Base-by-base conservation (phyloP, 163 green algal species). In the Scenedesmus sp. region DNA sequence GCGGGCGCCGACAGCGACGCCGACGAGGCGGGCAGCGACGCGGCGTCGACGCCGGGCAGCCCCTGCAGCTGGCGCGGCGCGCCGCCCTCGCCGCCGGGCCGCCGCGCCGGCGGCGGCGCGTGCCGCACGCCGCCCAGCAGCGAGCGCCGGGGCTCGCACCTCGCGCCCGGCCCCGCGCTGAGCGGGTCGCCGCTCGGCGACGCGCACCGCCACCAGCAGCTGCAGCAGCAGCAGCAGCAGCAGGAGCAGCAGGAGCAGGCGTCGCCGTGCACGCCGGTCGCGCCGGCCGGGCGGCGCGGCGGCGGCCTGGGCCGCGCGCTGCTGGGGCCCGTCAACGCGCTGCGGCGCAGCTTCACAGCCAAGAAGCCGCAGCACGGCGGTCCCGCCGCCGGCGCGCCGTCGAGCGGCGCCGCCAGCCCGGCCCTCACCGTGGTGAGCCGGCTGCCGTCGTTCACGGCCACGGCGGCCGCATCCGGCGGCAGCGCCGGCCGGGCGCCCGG, bases 281-380 rank as follows among this genome's bases (percentile, higher is more conserved):
- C 39, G 39, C 6, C 39, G 39, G 39, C 39, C 7, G 10, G 39
- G 39, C 6, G 39, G 39, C 39, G 39, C 39, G 3, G 36, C 7
- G n/a, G 62, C 31, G 67, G 50, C 22, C 36, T 76, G 18, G 67
- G 67, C 7, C 60, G 48, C 48, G 67, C 44, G 62, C 62, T 70
- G 36, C 44, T 70, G 50, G 62, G 18, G 4, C 62, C 67, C 22
- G 26, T 76, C 13, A 76, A 56, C 51, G 67, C 48, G 3, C 67
- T 76, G 20, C 31, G 67, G 17, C 63, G 39, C 13, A 65, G 67
- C 67, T 20, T 76, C 67, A 64, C 50, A 2, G 51, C 50, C 33
- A 76, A 76, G 65, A 47, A 44, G 58, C 31, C 45, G 58, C 39
- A 42, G 65, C 22, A 28, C 9, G 10, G 18, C 7, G 24, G 48